Evolutionary conservation across 345 rosid genomes (phyloP).

Genomic region (Conringia planisiliqua): DNA sequence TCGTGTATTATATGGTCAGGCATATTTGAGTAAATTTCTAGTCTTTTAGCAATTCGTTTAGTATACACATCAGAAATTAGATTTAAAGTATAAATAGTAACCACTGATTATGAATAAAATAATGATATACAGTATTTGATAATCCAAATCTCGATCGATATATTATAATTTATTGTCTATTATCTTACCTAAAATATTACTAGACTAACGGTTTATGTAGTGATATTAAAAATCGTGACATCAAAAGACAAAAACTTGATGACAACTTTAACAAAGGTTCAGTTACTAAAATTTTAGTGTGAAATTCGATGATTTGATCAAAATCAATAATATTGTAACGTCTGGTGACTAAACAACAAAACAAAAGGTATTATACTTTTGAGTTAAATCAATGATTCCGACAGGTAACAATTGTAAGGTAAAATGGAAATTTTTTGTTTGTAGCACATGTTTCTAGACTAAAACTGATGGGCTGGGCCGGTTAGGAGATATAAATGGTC

Average conservation of each 20-base stretch:
- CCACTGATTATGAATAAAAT: too few relatives aligned
- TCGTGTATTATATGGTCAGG: too few relatives aligned
- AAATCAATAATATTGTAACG: not conserved
- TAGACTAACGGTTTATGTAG: not conserved
- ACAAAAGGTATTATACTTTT: not conserved
- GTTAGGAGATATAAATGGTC: not conserved
- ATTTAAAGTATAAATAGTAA: too few relatives aligned
- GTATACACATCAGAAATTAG: too few relatives aligned
- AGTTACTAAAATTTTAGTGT: not conserved
- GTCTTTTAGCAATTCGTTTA: too few relatives aligned
- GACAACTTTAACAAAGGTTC: not conserved
- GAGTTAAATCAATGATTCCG: not conserved
- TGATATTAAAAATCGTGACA: not conserved
- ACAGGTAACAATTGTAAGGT: too few relatives aligned
- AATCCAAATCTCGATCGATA: not conserved
- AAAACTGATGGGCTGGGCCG: not conserved
- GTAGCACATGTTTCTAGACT: too few relatives aligned
- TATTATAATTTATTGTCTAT: not conserved
- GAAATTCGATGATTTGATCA: not conserved
- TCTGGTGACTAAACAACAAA: not conserved
- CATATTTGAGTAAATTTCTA: too few relatives aligned
- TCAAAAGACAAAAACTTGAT: not conserved
- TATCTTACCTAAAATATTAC: not conserved
- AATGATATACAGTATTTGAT: too few relatives aligned
- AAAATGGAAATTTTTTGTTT: too few relatives aligned